Conservation (phyloP, 164 flowering plant species). For the Tetracentron sinense region DNA sequence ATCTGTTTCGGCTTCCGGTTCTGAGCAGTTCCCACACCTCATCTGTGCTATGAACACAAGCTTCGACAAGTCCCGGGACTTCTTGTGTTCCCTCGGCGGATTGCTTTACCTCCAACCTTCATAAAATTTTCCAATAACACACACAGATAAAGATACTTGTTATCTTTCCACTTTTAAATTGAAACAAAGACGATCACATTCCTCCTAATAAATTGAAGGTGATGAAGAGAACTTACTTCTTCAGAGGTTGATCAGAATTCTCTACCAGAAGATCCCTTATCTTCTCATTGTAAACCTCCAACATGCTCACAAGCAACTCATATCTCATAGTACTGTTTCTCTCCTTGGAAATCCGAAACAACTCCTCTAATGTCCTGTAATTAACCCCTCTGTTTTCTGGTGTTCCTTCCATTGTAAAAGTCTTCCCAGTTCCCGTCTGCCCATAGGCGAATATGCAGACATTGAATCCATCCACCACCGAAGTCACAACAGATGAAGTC, state of each 20-base stretch:
- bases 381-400: constrained; percentile 83
- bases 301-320: constrained; percentile 74
- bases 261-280: constrained; percentile 79
- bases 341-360: constrained; percentile 54
- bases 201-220: not conserved
- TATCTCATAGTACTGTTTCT: constrained; percentile 46
- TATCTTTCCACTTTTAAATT: not conserved
- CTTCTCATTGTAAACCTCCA: constrained; percentile 90
- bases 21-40: constrained; percentile 80
- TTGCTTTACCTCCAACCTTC: constrained; percentile 81
- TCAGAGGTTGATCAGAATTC: constrained; percentile 44
- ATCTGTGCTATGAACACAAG: constrained; percentile 49
- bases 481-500: constrained; percentile 64
- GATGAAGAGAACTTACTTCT: constrained; percentile 48
- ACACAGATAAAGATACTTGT: not conserved
- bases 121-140: not conserved
- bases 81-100: constrained; percentile 77
- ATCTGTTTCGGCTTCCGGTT: constrained; percentile 60
- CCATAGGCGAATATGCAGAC: constrained; percentile 95
- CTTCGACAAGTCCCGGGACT: constrained; percentile 79
- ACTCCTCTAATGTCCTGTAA: constrained; percentile 72
- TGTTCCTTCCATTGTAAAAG: constrained; percentile 91
- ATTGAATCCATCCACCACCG: constrained; percentile 87
- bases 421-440: constrained; percentile 93
- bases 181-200: not conserved